A percentile compares a stretch with the other conserved stretches of the same genome.
These are phyloP conservation scores for Hansenula anomala DNA, from an alignment of 1,139 yeast species.

Conservation along the genomic window DNA sequence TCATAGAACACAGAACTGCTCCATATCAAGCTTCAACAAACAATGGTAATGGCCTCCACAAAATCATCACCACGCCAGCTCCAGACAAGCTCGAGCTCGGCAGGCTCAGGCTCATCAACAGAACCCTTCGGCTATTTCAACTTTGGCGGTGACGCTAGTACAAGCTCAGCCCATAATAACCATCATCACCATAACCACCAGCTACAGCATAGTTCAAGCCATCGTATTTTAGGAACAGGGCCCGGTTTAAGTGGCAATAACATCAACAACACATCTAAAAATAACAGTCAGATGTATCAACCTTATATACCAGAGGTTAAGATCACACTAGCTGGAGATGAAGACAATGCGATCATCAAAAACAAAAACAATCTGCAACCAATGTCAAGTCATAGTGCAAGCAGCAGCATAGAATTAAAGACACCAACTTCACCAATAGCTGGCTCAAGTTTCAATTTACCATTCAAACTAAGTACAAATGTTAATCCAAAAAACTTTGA, in stretches of 20 bases:
- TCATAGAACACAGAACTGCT: too few relatives aligned
- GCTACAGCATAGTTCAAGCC: too few relatives aligned
- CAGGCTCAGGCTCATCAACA: too few relatives aligned
- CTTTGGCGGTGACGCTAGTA: too few relatives aligned
- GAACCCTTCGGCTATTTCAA: neutral
- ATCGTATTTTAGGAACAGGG: too few relatives aligned
- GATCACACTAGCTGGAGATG: neutral
- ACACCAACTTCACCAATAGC: constrained; percentile 55
- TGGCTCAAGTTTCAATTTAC: constrained; percentile 34
- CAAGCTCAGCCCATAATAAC: too few relatives aligned
- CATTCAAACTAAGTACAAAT: constrained; percentile 6
- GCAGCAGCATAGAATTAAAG: too few relatives aligned
- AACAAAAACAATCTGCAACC: neutral
- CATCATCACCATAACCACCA: neutral
- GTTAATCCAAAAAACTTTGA: constrained; percentile 10
- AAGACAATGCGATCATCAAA: neutral
- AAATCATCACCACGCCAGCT: neutral
- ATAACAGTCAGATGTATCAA: too few relatives aligned
- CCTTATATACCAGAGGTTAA: neutral
- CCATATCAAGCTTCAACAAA: too few relatives aligned
- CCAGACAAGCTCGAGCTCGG: neutral
- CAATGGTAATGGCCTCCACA: constrained; percentile 1
- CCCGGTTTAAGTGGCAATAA: too few relatives aligned
- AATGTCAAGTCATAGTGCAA: too few relatives aligned
- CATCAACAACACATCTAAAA: too few relatives aligned